Evolutionary conservation across 208 protist genomes (phyloP).

Genomic region (Leishmania aethiopica): DNA sequence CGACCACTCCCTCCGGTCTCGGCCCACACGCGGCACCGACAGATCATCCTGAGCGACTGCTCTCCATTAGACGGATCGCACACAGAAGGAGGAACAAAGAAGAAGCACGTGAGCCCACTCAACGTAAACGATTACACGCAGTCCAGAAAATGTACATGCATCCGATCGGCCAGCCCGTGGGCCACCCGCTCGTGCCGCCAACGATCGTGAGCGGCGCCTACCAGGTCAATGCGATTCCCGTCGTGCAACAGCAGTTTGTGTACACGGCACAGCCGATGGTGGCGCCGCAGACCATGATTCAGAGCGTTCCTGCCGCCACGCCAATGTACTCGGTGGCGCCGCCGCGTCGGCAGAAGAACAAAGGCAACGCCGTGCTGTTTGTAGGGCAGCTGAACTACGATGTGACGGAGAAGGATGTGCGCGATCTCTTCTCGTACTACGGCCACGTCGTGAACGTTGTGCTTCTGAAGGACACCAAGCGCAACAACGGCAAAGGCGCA

Average conservation of each 20-base stretch:
- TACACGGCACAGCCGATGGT: constrained; percentile 24
- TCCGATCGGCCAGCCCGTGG: constrained; percentile 8
- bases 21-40: background rate
- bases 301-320: constrained; percentile 3
- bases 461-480: constrained; percentile 38
- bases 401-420: constrained; percentile 41
- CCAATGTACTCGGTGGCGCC: constrained; percentile 22
- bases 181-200: background rate
- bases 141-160: constrained; percentile 20
- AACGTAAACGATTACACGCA: background rate
- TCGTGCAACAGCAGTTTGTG: constrained; percentile 25
- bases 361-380: constrained; percentile 46
- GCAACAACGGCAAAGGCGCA: constrained; percentile 10
- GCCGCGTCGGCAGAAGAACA: constrained; percentile 25
- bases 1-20: background rate
- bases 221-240: constrained; percentile 6
- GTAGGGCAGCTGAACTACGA: constrained; percentile 49
- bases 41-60: background rate
- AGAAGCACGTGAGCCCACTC: background rate
- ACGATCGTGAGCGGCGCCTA: constrained; percentile 4
- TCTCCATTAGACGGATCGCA: background rate
- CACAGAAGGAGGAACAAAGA: background rate
- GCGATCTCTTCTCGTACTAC: constrained; percentile 39
- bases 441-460: constrained; percentile 43
- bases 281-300: constrained; percentile 5